These are phyloP conservation scores for Aspergillus brunneoviolaceus DNA, from an alignment of 2,329 filamentous ascomycete species.

Conservation along the genomic window DNA sequence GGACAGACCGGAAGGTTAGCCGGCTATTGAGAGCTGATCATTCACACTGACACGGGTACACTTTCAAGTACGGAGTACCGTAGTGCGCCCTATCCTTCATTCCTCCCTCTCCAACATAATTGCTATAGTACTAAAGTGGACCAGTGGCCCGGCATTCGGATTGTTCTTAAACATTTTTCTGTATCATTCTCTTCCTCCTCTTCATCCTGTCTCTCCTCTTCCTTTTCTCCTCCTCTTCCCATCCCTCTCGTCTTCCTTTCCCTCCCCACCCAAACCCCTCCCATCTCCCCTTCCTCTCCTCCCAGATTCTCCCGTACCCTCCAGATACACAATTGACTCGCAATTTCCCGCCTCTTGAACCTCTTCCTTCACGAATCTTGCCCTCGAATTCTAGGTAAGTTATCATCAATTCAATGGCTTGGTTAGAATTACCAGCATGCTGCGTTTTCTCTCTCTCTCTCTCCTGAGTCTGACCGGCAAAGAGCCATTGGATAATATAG, in stretches of 20 bases:
- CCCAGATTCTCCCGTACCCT: not conserved
- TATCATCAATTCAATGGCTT: not conserved
- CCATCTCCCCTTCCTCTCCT: not conserved
- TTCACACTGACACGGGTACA: not conserved
- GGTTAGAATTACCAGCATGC: not conserved
- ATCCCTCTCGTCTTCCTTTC: not conserved
- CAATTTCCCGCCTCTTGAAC: not conserved
- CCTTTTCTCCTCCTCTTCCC: constrained; percentile 1
- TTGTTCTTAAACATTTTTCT: not conserved
- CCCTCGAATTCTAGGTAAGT: not conserved
- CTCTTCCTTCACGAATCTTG: not conserved
- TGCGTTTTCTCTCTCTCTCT: not conserved
- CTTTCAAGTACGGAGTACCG: not conserved
- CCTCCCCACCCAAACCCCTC: not conserved
- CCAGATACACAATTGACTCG: not conserved
- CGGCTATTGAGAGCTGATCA: constrained; percentile 7
- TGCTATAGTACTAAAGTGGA: constrained; percentile 7
- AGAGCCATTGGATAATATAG: not conserved
- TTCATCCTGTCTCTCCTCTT: not conserved
- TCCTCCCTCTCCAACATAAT: not conserved
- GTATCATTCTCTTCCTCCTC: constrained; percentile 2
- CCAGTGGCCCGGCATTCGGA: constrained; percentile 12
- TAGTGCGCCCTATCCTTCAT: not conserved
- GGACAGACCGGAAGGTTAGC: constrained; percentile 25
- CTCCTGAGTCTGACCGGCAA: not conserved